Evolutionary conservation across 2,329 filamentous ascomycete species (phyloP).

Genomic region (Onygenales sp.): DNA sequence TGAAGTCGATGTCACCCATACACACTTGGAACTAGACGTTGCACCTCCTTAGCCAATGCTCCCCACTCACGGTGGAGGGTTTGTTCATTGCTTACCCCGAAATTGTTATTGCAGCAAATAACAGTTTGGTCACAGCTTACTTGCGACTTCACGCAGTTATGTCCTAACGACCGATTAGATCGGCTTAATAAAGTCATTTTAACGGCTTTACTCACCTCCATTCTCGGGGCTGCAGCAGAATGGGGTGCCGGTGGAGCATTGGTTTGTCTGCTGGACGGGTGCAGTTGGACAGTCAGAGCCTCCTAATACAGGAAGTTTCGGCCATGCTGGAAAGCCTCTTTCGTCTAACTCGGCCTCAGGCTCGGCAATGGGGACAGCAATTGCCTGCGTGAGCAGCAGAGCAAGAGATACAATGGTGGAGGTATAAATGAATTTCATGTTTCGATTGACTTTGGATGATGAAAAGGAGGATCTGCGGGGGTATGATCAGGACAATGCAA

Average conservation of each 20-base stretch:
- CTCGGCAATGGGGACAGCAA: conserved; percentile 8
- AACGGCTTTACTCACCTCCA: conserved; percentile 4
- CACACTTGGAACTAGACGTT: conserved; percentile 10
- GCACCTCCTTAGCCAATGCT: neutral
- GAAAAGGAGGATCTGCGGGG: neutral
- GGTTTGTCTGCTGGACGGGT: conserved; percentile 4
- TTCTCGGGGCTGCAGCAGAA: conserved; percentile 8
- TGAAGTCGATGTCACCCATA: conserved; percentile 12
- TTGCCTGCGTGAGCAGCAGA: conserved; percentile 7
- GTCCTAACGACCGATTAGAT: neutral
- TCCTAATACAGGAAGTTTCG: neutral
- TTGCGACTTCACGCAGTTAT: conserved; percentile 7
- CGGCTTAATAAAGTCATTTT: neutral
- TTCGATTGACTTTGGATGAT: neutral
- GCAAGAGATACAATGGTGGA: conserved; percentile 7
- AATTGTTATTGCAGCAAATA: conserved; percentile 11
- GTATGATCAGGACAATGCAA: neutral
- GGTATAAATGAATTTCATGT: conserved; percentile 8
- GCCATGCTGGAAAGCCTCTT: neutral
- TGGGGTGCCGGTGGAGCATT: conserved; percentile 8
- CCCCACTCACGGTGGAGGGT: neutral
- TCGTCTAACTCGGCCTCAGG: neutral
- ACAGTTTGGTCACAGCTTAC: conserved; percentile 9
- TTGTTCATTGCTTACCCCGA: conserved; percentile 6
- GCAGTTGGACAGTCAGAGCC: neutral